Base-by-base conservation (phyloP, 2,329 filamentous ascomycete genomes). In the Fusarium burgessii region DNA sequence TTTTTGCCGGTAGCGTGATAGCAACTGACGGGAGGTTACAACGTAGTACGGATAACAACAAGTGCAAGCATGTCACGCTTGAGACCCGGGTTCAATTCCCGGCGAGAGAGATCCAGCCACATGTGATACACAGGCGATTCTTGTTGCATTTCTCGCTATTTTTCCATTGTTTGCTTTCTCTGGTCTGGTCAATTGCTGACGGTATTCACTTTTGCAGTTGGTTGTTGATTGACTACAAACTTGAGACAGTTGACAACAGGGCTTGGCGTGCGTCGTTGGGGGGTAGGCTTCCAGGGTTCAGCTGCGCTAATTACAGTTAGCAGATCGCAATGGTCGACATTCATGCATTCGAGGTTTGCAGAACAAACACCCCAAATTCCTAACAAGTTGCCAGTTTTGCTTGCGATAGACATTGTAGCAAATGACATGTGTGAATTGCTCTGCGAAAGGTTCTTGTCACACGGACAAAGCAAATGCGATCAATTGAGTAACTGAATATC, bases 1-100 rank as follows among this genome's bases (percentile, higher is more conserved):
- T n/a, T n/a, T n/a, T n/a, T n/a, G n/a, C n/a, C n/a, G n/a, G n/a
- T n/a, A n/a, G n/a, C n/a, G n/a, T n/a, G n/a, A n/a, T n/a, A n/a
- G n/a, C n/a, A n/a, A n/a, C n/a, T n/a, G n/a, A n/a, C n/a, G n/a
- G n/a, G n/a, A n/a, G n/a, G n/a, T n/a, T n/a, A n/a, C n/a, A n/a
- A n/a, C n/a, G n/a, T n/a, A n/a, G n/a, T n/a, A n/a, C n/a, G n/a
- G n/a, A n/a, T n/a, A n/a, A n/a, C n/a, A n/a, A n/a, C n/a, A n/a
- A n/a, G n/a, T 65, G 61, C 62, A 65, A 65, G 58, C 62, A 64
- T 65, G 59, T 65, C 59, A 65, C 62, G 49, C 62, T 65, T 65
- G 62, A 65, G 59, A 65, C 62, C 59, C 38, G 38, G 59, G 62
- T 45, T 65, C 50, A 65, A 65, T 65, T 64, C 62, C 62, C 62